Evolutionary conservation across 495 filamentous ascomycete genomes (phyloP).

Genomic region (Hypomontagnella monticulosa): DNA sequence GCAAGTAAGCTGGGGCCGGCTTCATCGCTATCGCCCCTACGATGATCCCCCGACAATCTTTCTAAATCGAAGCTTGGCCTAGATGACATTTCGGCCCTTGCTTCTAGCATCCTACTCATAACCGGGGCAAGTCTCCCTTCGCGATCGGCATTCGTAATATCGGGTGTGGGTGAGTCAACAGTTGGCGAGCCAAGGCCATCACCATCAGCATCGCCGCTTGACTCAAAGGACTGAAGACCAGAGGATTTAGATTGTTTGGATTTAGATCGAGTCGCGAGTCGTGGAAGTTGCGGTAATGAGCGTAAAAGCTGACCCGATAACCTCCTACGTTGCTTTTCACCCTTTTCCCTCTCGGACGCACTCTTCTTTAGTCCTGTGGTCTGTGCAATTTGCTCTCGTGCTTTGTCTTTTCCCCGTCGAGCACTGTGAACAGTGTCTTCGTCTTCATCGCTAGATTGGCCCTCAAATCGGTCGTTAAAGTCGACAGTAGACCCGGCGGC

Average conservation of each 20-base stretch:
- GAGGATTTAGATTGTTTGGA: constrained; percentile 49
- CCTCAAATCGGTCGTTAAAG: constrained; percentile 83
- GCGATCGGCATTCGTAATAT: constrained; percentile 44
- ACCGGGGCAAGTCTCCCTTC: constrained; percentile 67
- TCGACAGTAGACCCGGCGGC: constrained; percentile 85
- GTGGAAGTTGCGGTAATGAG: constrained; percentile 63
- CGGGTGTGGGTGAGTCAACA: constrained; percentile 29
- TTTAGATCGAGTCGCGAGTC: constrained; percentile 46
- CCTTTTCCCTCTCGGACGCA: constrained; percentile 36
- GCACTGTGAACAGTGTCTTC: constrained; percentile 58
- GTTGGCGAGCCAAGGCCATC: constrained; percentile 27
- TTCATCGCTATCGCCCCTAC: constrained; percentile 49
- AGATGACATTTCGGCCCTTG: constrained; percentile 71
- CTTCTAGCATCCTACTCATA: constrained; percentile 84
- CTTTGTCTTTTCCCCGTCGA: constrained; percentile 27
- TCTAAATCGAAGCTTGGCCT: constrained; percentile 64
- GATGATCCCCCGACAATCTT: constrained; percentile 49
- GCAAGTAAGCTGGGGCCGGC: constrained; percentile 63
- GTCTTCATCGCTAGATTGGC: constrained; percentile 81
- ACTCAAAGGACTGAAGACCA: constrained; percentile 32
- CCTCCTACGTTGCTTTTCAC: constrained; percentile 60
- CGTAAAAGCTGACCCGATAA: constrained; percentile 70
- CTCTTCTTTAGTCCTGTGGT: constrained; percentile 48
- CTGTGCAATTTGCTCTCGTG: constrained; percentile 46
- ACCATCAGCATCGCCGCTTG: constrained; percentile 20